Conservation (phyloP, 2,329 filamentous ascomycete species). For the Microdochium paspali region DNA sequence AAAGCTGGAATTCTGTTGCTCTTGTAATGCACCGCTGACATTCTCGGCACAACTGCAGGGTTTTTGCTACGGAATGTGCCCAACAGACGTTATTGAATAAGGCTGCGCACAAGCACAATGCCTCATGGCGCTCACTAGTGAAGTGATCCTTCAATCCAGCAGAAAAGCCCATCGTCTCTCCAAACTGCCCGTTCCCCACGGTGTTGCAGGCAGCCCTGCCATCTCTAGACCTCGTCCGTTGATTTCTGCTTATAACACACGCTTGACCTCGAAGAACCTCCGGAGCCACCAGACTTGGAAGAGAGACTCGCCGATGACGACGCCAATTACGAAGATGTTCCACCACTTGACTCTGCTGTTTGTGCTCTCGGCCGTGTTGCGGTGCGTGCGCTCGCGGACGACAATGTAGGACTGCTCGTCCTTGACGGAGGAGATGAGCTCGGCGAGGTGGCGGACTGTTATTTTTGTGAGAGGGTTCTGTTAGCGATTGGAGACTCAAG, state of each 20-base stretch:
- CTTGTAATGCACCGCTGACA: no score
- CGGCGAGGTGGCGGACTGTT: conserved; percentile 70
- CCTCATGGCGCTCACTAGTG: no score
- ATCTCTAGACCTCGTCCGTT: no score
- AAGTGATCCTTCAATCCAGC: no score
- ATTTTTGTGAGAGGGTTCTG: conserved; percentile 2
- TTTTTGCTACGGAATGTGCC: no score
- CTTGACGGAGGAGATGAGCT: conserved; percentile 84
- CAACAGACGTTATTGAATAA: no score
- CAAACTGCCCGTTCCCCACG: no score
- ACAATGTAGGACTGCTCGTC: conserved; percentile 98
- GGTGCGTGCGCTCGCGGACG: conserved; percentile 86
- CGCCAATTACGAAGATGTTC: conserved; percentile 90
- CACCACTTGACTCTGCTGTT: conserved; percentile 98
- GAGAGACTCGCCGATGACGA: conserved; percentile 82
- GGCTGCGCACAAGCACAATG: no score
- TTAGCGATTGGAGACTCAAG: not conserved
- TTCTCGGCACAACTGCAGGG: no score
- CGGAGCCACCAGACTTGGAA: conserved; percentile 99
- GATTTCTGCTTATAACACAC: conserved; percentile 43
- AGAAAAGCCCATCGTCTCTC: no score
- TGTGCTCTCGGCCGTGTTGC: conserved; percentile 98
- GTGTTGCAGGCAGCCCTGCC: no score
- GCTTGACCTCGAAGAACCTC: conserved; percentile 88
- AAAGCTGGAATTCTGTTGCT: no score